Base-by-base conservation (phyloP, 2,329 filamentous ascomycete species). In the Huntiella abstrusa region DNA sequence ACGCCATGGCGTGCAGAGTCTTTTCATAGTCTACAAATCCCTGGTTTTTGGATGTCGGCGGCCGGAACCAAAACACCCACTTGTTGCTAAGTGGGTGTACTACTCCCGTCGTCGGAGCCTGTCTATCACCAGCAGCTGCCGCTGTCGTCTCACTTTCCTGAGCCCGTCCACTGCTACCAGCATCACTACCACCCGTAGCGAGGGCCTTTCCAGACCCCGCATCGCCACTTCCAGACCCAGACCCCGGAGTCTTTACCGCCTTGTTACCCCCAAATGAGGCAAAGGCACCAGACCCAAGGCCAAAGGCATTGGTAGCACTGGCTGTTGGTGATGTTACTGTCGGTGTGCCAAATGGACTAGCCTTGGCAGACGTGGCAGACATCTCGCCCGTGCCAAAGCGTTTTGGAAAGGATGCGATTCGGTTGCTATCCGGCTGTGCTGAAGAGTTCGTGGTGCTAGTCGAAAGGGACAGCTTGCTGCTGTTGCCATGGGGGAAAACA, bases 11-110 rank as follows among this genome's bases (percentile, higher is more conserved):
- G 56, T 91, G 82, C 51, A 93, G 78, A 5, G 88, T 96, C 64
- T 96, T 94, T 62, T 98, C 91, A 62, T 98, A 98, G 62, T 96
- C 88, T 55, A 80, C 73, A 57, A 70, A 79, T 36, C 75, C 75
- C 57, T 91, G 88, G 53, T 88, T 91, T 66, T 98, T 98, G 54
- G 85, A 87, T 55, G 92, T 94, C 43, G 91, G 91, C 35, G 91
- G 91, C 50, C 91, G 77, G 64, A 92, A 98, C 86, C 91, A 96
- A 60, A 96, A 85, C 33, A 93, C 80, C 91, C 91, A 98, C 52
- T 78, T 80, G 61, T 85, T 79, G 64, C 83, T 86, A 55, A 96
- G 70, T 50, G 73, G 70, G 52, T 64, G 63, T n/a, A 28, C 22
- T 34, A 19, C 13, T 64, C 68, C 67, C 36, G 59, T 61, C 11